phyloP scores from a whole-genome alignment of 768 basidiomycete species.

The Lyophyllum semitale region DNA sequence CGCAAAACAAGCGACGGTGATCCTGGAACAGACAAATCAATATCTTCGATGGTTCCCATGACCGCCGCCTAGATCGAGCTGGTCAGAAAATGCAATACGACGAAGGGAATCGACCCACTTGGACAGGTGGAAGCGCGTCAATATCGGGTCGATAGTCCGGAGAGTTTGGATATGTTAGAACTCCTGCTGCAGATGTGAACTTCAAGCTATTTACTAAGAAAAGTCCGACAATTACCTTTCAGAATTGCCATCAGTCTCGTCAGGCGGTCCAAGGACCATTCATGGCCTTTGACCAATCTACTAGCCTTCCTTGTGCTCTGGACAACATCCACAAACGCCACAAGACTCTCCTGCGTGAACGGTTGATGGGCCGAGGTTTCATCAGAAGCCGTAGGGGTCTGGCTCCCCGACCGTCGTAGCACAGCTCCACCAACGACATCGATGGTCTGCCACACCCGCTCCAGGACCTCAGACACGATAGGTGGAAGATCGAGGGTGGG shows the following conservation, averaged over 20 bases:
- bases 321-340: slow-evolving; percentile 77
- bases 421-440: slow-evolving; percentile 63
- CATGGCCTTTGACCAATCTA: slow-evolving; percentile 45
- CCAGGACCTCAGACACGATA: slow-evolving; percentile 46
- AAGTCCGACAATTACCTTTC: slow-evolving; percentile 49
- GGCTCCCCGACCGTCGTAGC: slow-evolving; percentile 29
- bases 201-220: background rate
- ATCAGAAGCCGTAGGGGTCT: slow-evolving; percentile 10
- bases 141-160: slow-evolving; percentile 89
- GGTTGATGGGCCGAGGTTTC: slow-evolving; percentile 35
- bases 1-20: slow-evolving; percentile 74
- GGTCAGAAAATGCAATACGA: background rate
- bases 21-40: slow-evolving; percentile 65
- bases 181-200: slow-evolving; percentile 40
- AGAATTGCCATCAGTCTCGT: slow-evolving; percentile 74
- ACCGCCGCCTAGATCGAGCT: slow-evolving; percentile 57
- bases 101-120: slow-evolving; percentile 44
- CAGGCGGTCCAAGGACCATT: slow-evolving; percentile 70
- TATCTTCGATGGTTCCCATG: slow-evolving; percentile 64
- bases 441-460: slow-evolving; percentile 71
- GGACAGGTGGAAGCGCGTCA: slow-evolving; percentile 77
- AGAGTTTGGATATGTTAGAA: slow-evolving; percentile 78
- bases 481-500: slow-evolving; percentile 44
- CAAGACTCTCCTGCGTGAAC: slow-evolving; percentile 85
- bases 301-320: slow-evolving; percentile 57